Conservation (phyloP, 768 basidiomycete genomes). For the Boletales sp. region DNA sequence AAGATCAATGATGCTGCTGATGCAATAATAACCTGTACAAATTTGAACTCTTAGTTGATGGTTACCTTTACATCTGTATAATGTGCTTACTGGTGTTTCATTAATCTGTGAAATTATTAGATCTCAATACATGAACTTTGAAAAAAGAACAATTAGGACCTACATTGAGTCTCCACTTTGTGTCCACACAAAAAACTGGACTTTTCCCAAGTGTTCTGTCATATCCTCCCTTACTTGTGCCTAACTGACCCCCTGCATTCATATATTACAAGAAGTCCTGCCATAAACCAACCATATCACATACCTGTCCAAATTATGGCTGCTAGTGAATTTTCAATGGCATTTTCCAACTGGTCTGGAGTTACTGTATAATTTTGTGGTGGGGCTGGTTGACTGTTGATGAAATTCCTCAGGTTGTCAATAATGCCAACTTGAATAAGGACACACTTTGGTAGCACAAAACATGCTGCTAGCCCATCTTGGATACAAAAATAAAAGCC, state of each 20-base stretch:
- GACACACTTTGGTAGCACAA: neutral
- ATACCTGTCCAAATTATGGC: constrained; percentile 9
- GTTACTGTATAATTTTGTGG: neutral
- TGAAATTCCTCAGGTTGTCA: no score
- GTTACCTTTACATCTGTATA: neutral
- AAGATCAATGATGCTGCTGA: constrained; percentile 6
- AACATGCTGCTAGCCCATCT: neutral
- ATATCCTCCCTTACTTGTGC: constrained; percentile 5
- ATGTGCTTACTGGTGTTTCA: constrained; percentile 7
- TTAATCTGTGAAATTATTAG: constrained; percentile 6
- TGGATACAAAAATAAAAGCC: constrained; percentile 1
- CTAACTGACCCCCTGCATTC: constrained; percentile 9
- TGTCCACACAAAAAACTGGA: constrained; percentile 3
- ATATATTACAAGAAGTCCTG: no score
- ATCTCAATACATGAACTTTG: neutral
- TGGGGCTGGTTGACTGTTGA: neutral
- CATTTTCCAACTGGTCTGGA: constrained; percentile 1
- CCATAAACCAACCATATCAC: neutral
- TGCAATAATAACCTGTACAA: constrained; percentile 4
- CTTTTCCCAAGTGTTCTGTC: neutral
- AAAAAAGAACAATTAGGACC: neutral
- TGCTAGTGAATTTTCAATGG: constrained; percentile 3
- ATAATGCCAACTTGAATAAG: neutral
- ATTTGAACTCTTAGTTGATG: neutral
- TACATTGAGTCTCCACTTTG: constrained; percentile 14